Base-by-base conservation (phyloP, 1,284 basidiomycete species). In the Wolfiporia cocos region DNA sequence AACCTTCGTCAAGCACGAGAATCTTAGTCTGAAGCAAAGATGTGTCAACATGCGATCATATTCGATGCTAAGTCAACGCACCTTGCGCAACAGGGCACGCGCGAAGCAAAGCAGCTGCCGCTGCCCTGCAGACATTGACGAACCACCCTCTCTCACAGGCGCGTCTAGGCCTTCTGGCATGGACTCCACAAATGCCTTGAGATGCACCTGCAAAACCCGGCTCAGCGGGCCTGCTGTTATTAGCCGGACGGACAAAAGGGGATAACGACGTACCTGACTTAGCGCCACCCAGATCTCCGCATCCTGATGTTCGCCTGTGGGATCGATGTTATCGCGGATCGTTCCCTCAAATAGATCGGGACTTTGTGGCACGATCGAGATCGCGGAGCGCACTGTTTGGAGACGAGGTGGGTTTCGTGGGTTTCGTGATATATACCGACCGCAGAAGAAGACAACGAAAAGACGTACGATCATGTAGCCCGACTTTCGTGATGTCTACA, bases 291-390 rank as follows among this genome's bases (percentile, higher is more conserved):
- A 94, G 20, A 96, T 90, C 39, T 85, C 84, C 5, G 71, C 77
- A 61, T 92, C 90, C 17, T 74, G 71, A 47, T 88, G 67, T 44
- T 74, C 69, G 7, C 80, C 81, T 18, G 81, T 72, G 1, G 88
- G 89, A 61, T 92, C 87, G 39, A 93, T 80, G 52, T 92, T 92
- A 49, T 91, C 85, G 38, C 91, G 76, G 18, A 96, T 68, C 3
- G 85, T 85, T 1, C 91, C 92, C 59, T 92, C 87, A 58, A 93
- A 94, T 21, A 95, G 61, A 57, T 93, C 69, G 43, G 86, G 73
- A 29, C 69, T 76, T 56, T 95, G 92, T 2, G 95, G 94, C 20
- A 97, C 92, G 57, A 97, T 97, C 4, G 88, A 86, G 34, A 97
- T 78, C 21, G 74, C 69, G 15, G 75, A 85, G 10, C 85, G 77